Base-by-base conservation (phyloP, 1,284 basidiomycete genomes). In the Ganoderma meredithae region DNA sequence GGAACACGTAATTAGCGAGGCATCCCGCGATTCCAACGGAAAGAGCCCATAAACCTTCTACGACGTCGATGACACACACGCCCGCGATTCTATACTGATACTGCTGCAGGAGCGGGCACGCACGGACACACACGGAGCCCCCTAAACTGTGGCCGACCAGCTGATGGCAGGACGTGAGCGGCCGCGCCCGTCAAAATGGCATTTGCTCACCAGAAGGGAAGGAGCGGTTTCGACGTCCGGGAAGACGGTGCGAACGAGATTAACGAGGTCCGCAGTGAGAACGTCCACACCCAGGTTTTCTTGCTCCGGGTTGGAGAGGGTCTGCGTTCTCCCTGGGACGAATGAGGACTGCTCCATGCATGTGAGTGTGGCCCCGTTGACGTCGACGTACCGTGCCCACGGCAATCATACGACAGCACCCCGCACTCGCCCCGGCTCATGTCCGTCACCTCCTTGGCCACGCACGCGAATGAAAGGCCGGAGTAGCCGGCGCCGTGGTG, bases 401-500 rank as follows among this genome's bases (percentile, higher is more conserved):
- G 83, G 60, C 92, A 92, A 83, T 99, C 98, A 64, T 93, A 84
- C 0, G 93, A 85, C 58, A 99, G 75, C 15, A 99, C 87, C 0
- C 98, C 97, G 60, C 93, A 89, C 75, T 95, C 92, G 7, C 93
- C 93, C 9, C 83, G 82, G 36, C 88, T 89, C 77, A 84, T 73
- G 53, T 83, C 84, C 13, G 79, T 81, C 2, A 99, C 83, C 77
- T 95, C 91, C 76, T 91, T 91, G 12, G 97, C 95, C 63, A 97
- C 85, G 73, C 90, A 90, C 0, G 98, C 97, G 78, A 96, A 99
- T 70, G 90, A 95, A 69, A 98, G 84, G 0, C 90, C 97, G 0
- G 91, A 91, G 76, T 95, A 95, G 2, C 98, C 97, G 0, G 95
- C 97, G 0, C 98, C 97, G 75, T 99, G 97, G 76, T 98, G 96